phyloP scores from a whole-genome alignment of 2,329 filamentous ascomycete genomes.

The Berkeleyomyces rouxiae region DNA sequence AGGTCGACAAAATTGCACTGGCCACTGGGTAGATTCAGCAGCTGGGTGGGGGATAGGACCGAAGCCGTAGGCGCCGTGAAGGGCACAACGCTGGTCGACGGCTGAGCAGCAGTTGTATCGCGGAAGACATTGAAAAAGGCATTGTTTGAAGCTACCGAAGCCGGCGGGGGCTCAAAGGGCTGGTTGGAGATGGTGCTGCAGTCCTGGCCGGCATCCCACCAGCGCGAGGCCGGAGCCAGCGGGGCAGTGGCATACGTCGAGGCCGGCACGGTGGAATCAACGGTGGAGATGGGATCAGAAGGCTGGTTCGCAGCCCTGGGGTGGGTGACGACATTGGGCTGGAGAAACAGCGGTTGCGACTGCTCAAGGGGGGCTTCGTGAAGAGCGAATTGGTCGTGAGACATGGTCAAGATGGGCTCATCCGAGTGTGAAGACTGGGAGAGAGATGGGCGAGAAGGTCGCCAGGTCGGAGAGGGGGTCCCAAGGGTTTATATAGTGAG shows the following conservation, averaged over 20 bases:
- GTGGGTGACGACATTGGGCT: neutral
- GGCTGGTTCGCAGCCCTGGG: neutral
- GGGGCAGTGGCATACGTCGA: conserved; percentile 9
- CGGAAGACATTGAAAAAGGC: conserved; percentile 8
- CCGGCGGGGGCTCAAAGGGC: neutral
- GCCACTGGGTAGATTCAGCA: conserved; percentile 30
- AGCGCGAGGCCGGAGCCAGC: conserved; percentile 3
- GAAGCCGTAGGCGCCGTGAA: neutral
- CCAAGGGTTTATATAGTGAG: neutral
- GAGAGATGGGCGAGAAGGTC: neutral
- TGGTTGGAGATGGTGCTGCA: neutral
- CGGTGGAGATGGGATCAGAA: neutral
- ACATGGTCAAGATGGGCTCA: neutral
- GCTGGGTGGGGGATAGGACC: conserved; percentile 17
- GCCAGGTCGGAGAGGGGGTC: neutral
- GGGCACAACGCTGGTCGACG: neutral
- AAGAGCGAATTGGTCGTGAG: neutral
- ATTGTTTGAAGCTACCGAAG: neutral
- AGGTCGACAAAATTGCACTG: conserved; percentile 42
- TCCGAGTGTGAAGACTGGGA: neutral
- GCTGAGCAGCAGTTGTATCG: neutral
- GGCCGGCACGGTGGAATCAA: neutral
- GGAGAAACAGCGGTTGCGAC: neutral
- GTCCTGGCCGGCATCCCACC: conserved; percentile 9
- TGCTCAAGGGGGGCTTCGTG: neutral